Evolutionary conservation across 441 rosid genomes (phyloP), one percentile per base, ranked within the genome.

Genomic region (Pelargonium citronellum): DNA sequence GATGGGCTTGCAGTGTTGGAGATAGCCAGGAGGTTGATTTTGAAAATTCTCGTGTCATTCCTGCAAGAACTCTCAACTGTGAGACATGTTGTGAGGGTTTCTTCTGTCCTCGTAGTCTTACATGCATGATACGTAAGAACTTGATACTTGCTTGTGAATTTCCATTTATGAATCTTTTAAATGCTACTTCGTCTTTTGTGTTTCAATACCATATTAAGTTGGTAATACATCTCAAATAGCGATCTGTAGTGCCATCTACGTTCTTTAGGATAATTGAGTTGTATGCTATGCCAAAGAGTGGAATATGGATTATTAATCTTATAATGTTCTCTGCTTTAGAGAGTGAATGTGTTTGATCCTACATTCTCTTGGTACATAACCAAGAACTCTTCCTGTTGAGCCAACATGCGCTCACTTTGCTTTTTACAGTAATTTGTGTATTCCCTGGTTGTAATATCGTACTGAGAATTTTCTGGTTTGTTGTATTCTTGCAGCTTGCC

Each of bases 71-170:
- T 74, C 58, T 4, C 30, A 70, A 55, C 75, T 95, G 97, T 78
- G 80, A 85, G 75, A 15, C 88, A 67, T 95, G 98, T 74, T 95
- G 99, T 44, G 91, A 80, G 78, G 99, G 98, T 0, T 92, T 95
- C 82, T 88, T 95, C 87, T 92, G 97, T 47, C 99, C 99, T 15
- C 85, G 79, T 49, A 97, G 97, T 17, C 83, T 95, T 72, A 88
- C 99, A 10, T 95, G 99, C 89, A 95, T 95, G 99, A 92, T 91
- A 57, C 96, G 99, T 95, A 81, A 87, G 96, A 47, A 63, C 74
- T 17, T 53, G 27, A 69, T 51, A 60, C 30, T 41, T 37, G 53
- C 30, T 74, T 13, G 68, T 58, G 41, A 30, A 17, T 43, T 62
- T 73, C 47, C 62, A 41, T 57, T 43, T 37, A 6, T 16, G 24